Evolutionary conservation across 2,329 filamentous ascomycete genomes (phyloP), one percentile per base, ranked within the genome.

Genomic region (Trichoderma pleuroti): DNA sequence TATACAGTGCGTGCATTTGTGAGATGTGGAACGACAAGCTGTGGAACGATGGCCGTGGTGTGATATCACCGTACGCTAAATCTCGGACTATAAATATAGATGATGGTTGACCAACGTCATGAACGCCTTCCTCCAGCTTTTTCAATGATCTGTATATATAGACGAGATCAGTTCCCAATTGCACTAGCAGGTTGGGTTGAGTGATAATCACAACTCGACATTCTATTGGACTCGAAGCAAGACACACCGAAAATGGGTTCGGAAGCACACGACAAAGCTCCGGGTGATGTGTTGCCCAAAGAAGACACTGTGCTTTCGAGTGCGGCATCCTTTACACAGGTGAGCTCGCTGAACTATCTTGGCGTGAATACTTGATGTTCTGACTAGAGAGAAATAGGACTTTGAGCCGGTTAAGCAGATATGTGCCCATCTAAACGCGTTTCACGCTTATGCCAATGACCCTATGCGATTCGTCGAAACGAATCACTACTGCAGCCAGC

Each of bases 341-440:
- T 86, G 42, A 18, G 1, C 3, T 18, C 5, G 18, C 10, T 10
- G 5, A 32, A 32, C 3, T 18, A 18, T 8, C 1, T 39, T 52
- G n/a, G 7, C 21, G 39, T n/a, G 16, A 1, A 6, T 52, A n/a
- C n/a, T n/a, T n/a, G 10, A 42, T 16, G 7, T 18, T 16, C 26
- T 16, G 14, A 21, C 59, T 52, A 32, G 39, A 28, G 14, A 11
- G 28, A 10, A 34, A 21, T 49, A 90, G 86, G 86, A 88, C 73
- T 93, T 97, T 78, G 83, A 86, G 0, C 93, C 93, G 0, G 81
- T 93, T 8, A 91, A 93, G 76, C 87, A 89, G 67, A 86, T 97
- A 62, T 96, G 93, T 80, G 93, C 92, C 1, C 92, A 95, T 77
- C 85, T 97, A 1, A 94, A 96, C 76, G 93, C 92, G n/a, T 94